Base-by-base conservation (phyloP, 495 filamentous ascomycete species). In the Physcia stellaris region DNA sequence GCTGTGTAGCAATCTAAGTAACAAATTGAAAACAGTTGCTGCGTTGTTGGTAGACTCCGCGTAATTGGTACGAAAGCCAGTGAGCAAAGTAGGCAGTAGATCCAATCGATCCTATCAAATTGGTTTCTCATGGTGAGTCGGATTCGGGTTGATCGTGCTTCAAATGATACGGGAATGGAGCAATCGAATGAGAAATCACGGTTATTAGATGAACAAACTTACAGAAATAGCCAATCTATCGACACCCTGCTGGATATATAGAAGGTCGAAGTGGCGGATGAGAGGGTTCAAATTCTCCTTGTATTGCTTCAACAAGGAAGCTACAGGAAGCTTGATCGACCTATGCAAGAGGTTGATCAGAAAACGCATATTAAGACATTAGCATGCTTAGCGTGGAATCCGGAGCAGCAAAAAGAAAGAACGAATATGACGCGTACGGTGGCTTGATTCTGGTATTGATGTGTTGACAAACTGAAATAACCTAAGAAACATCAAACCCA, bases 221-320 rank as follows among this genome's bases (percentile, higher is more conserved):
- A 51, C 48, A 28, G 36, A 22, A 21, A 60, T 35, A 43, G 63
- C 48, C 9, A 98, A 61, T 19, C 87, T 74, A 29, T 73, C 68
- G 30, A 95, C 64, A 24, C 88, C 86, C 54, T 90, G 82, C 49
- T 92, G 84, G 22, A 94, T 77, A 57, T 92, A 94, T 22, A 80
- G 63, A 37, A 96, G 56, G 62, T 95, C 90, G 56, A 94, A 84
- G 52, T 94, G 82, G 41, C 81, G 74, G 35, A 98, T 70, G 5
- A 94, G 68, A 2, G 80, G 66, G 30, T 68, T 63, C 29, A 64
- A 70, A 36, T 76, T 73, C 17, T 79, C 78, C 51, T 94, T 95
- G 67, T 88, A 95, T 53, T 95, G 90, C 46, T 81, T 81, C 41
- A 95, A 56, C 18, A 98, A 67, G 13, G 77, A 74, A 6, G 73